A percentile compares a stretch with the other conserved stretches of the same genome.
phyloP scores from a whole-genome alignment of 495 filamentous ascomycete genomes.

The Aspergillus haitiensis region DNA sequence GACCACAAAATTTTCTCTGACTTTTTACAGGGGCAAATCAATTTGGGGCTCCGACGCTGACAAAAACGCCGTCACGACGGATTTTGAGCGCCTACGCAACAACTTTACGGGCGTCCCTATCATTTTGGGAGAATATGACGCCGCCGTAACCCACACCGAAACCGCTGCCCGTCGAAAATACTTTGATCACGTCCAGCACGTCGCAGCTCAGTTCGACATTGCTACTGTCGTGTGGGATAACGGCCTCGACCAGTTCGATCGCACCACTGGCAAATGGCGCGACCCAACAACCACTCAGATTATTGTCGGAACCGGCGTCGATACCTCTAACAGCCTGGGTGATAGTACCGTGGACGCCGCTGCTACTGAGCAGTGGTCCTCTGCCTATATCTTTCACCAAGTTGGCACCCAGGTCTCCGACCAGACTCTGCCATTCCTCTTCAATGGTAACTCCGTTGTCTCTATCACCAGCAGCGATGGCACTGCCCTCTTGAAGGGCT shows the following conservation, averaged over 20 bases:
- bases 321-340: slow-evolving; percentile 51
- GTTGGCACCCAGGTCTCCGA: slow-evolving; percentile 45
- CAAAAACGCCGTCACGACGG: slow-evolving; percentile 49
- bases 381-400: slow-evolving; percentile 58
- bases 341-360: slow-evolving; percentile 52
- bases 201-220: slow-evolving; percentile 46
- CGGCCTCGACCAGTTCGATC: slow-evolving; percentile 44
- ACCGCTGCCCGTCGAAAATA: slow-evolving; percentile 59
- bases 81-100: slow-evolving; percentile 50
- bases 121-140: slow-evolving; percentile 60
- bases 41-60: slow-evolving; percentile 59
- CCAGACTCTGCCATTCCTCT: slow-evolving; percentile 45
- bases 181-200: slow-evolving; percentile 53
- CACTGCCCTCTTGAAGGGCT: slow-evolving; percentile 28
- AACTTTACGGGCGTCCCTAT: slow-evolving; percentile 58
- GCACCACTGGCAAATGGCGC: slow-evolving; percentile 46
- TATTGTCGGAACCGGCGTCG: slow-evolving; percentile 43
- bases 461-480: slow-evolving; percentile 44
- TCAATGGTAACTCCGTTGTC: slow-evolving; percentile 56
- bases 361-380: slow-evolving; percentile 46
- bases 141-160: slow-evolving; percentile 50
- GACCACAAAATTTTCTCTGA: slow-evolving; percentile 1
- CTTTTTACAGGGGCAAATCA: slow-evolving; percentile 51
- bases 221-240: slow-evolving; percentile 60
- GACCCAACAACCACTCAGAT: slow-evolving; percentile 52